These are phyloP conservation scores for Sclerotinia minor DNA, from an alignment of 2,329 filamentous ascomycete genomes.

Conservation along the genomic window DNA sequence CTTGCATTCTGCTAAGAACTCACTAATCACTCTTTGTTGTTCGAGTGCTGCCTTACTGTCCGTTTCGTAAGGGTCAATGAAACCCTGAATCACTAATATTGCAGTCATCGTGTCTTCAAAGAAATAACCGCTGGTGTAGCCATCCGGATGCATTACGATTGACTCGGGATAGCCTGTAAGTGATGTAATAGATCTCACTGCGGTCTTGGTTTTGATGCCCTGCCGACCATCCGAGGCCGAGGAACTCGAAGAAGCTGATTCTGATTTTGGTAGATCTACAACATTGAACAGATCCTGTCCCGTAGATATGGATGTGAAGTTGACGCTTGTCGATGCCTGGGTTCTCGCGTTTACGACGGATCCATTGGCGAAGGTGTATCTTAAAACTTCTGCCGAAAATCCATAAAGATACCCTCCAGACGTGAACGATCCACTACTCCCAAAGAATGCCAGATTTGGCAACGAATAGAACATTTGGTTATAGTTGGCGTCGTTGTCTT, in stretches of 20 bases:
- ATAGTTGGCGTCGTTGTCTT: constrained; percentile 44
- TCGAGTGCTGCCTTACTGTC: neutral
- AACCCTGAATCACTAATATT: constrained; percentile 30
- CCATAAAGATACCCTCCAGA: constrained; percentile 39
- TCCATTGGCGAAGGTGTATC: constrained; percentile 44
- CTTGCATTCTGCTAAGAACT: constrained; percentile 20
- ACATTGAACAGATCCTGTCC: constrained; percentile 28
- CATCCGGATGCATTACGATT: constrained; percentile 26
- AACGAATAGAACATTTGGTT: constrained; percentile 43
- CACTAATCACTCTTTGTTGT: constrained; percentile 19
- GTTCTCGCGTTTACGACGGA: constrained; percentile 39
- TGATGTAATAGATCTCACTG: constrained; percentile 12
- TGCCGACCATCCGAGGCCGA: neutral
- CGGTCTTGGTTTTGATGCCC: neutral
- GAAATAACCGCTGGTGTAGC: constrained; percentile 33
- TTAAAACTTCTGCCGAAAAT: constrained; percentile 38
- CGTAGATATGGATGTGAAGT: constrained; percentile 31
- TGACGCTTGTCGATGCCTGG: constrained; percentile 34
- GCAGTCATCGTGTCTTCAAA: constrained; percentile 30
- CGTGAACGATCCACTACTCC: constrained; percentile 30
- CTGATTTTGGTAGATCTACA: constrained; percentile 24
- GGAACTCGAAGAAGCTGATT: constrained; percentile 16
- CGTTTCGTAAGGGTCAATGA: constrained; percentile 32
- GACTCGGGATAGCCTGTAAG: constrained; percentile 28
- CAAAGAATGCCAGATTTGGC: constrained; percentile 10